phyloP scores from a whole-genome alignment of 352 stramenopile genomes.

The Saprolegnia diclina region DNA sequence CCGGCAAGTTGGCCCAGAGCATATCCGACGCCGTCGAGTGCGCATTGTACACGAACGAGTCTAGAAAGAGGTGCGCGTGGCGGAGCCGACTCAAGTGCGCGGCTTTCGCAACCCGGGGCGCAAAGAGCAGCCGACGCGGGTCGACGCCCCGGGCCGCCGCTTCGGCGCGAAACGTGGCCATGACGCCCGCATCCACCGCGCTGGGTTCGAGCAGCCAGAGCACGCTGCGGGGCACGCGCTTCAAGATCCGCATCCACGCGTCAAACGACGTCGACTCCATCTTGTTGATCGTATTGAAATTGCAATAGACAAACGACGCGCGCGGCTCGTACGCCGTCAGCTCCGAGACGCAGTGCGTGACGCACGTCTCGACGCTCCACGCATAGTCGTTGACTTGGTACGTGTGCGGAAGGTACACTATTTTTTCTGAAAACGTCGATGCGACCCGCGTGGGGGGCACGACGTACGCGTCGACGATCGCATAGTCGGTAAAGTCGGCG shows the following conservation, averaged over 20 bases:
- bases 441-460: constrained; percentile 48
- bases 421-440: constrained; percentile 59
- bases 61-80: constrained; percentile 89
- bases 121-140: constrained; percentile 62
- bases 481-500: constrained; percentile 63
- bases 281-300: constrained; percentile 62
- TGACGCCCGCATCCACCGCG: constrained; percentile 26
- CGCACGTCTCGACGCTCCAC: constrained; percentile 34
- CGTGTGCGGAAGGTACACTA: constrained; percentile 84
- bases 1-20: constrained; percentile 81
- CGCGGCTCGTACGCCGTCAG: background rate
- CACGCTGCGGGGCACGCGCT: constrained; percentile 31
- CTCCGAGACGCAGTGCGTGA: background rate
- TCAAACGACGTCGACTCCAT: constrained; percentile 39
- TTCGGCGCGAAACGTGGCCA: constrained; percentile 44
- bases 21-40: constrained; percentile 92
- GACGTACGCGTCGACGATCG: constrained; percentile 63
- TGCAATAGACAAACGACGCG: constrained; percentile 35
- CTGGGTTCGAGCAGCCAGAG: constrained; percentile 37
- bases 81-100: constrained; percentile 76
- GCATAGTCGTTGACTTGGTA: constrained; percentile 91
- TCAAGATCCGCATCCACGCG: constrained; percentile 39
- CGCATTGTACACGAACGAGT: constrained; percentile 94
- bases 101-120: constrained; percentile 45
- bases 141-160: constrained; percentile 61